A percentile compares a stretch with the other conserved stretches of the same genome.
Evolutionary conservation across 768 basidiomycete species (phyloP).

Genomic region (Mycena haematopus): DNA sequence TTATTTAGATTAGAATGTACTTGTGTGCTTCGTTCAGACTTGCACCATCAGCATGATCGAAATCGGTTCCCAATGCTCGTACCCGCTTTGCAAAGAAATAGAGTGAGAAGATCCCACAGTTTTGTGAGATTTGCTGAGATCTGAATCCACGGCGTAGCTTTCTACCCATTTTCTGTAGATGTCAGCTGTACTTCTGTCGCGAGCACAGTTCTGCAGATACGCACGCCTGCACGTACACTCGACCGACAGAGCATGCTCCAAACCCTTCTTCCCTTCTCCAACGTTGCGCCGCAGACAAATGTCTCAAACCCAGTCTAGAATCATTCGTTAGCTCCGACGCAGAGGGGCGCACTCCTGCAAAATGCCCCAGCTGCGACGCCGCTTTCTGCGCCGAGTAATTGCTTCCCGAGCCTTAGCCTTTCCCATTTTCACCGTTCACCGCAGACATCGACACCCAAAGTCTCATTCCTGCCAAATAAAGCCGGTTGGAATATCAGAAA

Average conservation of each 20-base stretch:
- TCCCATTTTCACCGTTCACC: conserved; percentile 19
- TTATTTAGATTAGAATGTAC: conserved; percentile 21
- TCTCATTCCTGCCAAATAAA: conserved; percentile 60
- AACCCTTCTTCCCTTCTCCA: conserved; percentile 37
- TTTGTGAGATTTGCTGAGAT: background rate
- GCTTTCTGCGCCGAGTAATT: conserved; percentile 70
- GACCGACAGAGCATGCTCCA: conserved; percentile 36
- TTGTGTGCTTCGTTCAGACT: conserved; percentile 5
- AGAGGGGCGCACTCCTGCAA: conserved; percentile 39
- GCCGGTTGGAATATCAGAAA: conserved; percentile 39
- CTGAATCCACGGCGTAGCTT: conserved; percentile 59
- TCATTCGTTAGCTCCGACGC: conserved; percentile 40
- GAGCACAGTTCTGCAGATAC: conserved; percentile 63
- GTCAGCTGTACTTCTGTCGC: conserved; percentile 65
- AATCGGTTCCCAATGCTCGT: conserved; percentile 72
- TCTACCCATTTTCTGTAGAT: conserved; percentile 75
- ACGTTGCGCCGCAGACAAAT: conserved; percentile 58
- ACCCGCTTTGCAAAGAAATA: conserved; percentile 60
- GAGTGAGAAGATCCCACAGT: background rate
- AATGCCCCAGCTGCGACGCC: conserved; percentile 59
- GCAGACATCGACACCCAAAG: conserved; percentile 71
- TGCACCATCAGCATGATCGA: conserved; percentile 40
- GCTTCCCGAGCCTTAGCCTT: conserved; percentile 16
- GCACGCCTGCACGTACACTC: conserved; percentile 74
- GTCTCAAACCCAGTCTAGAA: conserved; percentile 62